Evolutionary conservation across 2,329 filamentous ascomycete species (phyloP).

Genomic region (Amauroascus verrucosus): DNA sequence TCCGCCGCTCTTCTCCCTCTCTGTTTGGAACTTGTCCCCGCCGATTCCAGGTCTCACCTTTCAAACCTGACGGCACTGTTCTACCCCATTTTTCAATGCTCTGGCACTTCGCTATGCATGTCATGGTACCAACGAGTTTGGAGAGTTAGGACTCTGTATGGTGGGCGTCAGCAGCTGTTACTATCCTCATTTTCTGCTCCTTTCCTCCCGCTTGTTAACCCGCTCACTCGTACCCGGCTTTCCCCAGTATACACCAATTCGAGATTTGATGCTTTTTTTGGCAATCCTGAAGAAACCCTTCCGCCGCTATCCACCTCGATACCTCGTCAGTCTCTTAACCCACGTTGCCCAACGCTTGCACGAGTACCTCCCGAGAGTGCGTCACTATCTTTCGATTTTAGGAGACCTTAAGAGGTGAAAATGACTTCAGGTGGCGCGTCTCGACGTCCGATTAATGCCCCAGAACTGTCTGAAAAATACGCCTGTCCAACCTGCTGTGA

Average conservation of each 20-base stretch:
- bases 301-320: neutral
- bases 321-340: neutral
- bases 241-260: neutral
- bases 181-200: neutral
- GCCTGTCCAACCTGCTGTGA: slow-evolving; percentile 19
- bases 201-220: neutral
- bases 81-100: neutral
- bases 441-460: neutral
- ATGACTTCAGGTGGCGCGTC: slow-evolving; percentile 11
- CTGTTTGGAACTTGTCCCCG: neutral
- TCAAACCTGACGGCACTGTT: neutral
- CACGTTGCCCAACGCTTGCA: too few species aligned
- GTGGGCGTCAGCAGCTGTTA: neutral
- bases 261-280: neutral
- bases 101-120: neutral
- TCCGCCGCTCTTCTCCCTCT: neutral
- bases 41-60: neutral
- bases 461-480: slow-evolving; percentile 11
- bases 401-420: neutral
- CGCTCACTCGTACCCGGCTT: neutral
- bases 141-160: neutral
- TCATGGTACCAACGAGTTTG: neutral
- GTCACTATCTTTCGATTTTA: neutral
- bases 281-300: neutral
- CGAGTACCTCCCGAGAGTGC: too few species aligned